phyloP scores from a whole-genome alignment of 2,329 filamentous ascomycete genomes.

The Cadophora sp. region DNA sequence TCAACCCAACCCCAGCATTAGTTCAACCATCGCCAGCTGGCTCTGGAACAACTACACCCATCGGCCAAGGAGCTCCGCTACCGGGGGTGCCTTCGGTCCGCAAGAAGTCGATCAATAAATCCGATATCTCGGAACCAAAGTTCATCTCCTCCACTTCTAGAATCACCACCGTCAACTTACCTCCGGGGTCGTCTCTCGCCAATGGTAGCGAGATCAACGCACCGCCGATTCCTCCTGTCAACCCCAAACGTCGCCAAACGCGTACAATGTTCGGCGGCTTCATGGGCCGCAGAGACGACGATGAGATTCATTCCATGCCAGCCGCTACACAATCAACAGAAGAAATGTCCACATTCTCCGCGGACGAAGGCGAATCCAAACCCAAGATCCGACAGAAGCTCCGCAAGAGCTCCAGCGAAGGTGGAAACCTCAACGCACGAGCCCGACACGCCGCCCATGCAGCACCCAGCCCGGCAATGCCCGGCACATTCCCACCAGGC shows the following conservation, averaged over 20 bases:
- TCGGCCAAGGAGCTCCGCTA: conserved; percentile 25
- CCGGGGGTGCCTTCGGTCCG: conserved; percentile 29
- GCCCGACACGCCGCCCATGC: conserved; percentile 37
- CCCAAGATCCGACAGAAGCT: conserved; percentile 37
- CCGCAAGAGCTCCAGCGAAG: conserved; percentile 43
- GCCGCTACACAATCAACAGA: conserved; percentile 41
- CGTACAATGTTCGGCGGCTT: conserved; percentile 42
- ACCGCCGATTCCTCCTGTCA: conserved; percentile 44
- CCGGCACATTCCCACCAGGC: conserved; percentile 28
- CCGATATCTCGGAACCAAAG: conserved; percentile 44
- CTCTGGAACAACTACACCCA: conserved; percentile 36
- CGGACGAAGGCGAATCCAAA: conserved; percentile 40
- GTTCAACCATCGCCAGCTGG: conserved; percentile 33
- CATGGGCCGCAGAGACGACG: conserved; percentile 37
- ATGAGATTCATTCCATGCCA: conserved; percentile 36
- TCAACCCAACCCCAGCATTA: conserved; percentile 42
- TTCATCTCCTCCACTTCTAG: conserved; percentile 44
- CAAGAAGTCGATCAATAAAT: conserved; percentile 44
- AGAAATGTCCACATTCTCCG: conserved; percentile 44
- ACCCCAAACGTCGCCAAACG: conserved; percentile 43
- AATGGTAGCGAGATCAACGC: conserved; percentile 38
- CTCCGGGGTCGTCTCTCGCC: conserved; percentile 39
- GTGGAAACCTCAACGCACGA: conserved; percentile 41
- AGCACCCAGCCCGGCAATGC: conserved; percentile 41
- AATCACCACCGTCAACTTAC: conserved; percentile 43